These are phyloP conservation scores for Vitis cinerea DNA, from an alignment of 164 flowering plant species.

Conservation along the genomic window DNA sequence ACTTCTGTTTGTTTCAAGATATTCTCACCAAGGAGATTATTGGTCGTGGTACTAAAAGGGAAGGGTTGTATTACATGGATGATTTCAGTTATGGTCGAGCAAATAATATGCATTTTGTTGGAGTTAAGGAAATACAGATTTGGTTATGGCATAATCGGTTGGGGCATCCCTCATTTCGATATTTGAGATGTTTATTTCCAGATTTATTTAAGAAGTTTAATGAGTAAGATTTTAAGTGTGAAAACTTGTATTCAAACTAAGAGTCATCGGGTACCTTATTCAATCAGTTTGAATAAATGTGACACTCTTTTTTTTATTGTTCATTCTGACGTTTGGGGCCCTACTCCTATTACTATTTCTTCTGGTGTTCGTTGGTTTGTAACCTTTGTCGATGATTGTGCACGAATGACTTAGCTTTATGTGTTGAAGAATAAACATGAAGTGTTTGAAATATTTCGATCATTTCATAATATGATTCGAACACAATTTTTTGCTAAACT, in stretches of 20 bases:
- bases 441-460: background rate
- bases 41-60: slow-evolving; percentile 1
- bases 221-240: no score
- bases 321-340: background rate
- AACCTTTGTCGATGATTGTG: slow-evolving; percentile 1
- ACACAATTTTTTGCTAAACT: background rate
- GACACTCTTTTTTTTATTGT: background rate
- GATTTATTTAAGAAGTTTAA: background rate
- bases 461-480: background rate
- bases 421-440: background rate
- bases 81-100: background rate
- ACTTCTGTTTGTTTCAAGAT: background rate
- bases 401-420: background rate
- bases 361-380: background rate
- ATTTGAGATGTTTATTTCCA: no score
- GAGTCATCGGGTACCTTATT: no score
- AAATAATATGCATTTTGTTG: background rate
- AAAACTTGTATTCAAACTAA: no score
- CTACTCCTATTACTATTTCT: background rate
- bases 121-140: background rate
- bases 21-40: background rate
- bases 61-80: background rate
- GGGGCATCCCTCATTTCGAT: no score
- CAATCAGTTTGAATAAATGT: no score
- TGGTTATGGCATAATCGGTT: no score